Evolutionary conservation across 805 yeast species (phyloP).

Genomic region (Barnettozyma sucrosica): DNA sequence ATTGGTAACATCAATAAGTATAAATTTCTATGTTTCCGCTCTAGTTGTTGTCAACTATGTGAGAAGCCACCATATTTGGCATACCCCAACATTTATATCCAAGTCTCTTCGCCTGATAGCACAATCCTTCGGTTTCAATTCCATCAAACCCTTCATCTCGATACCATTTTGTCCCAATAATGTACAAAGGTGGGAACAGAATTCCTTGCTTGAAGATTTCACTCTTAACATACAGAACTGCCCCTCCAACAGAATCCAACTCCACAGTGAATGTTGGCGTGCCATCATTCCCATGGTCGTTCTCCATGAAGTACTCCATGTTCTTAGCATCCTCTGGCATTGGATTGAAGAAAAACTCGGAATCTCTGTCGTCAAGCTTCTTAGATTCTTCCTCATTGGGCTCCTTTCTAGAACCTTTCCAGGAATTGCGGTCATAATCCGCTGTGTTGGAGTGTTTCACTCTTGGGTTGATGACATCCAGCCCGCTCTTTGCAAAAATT

Average conservation of each 20-base stretch:
- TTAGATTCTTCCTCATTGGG: slow-evolving; percentile 23
- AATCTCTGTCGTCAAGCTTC: slow-evolving; percentile 16
- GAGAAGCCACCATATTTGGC: slow-evolving; percentile 42
- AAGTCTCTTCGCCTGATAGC: slow-evolving; percentile 39
- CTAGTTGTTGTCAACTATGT: slow-evolving; percentile 14
- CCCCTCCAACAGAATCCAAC: slow-evolving; percentile 49
- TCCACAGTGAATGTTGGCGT: slow-evolving; percentile 16
- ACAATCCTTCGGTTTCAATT: slow-evolving; percentile 48
- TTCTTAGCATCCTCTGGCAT: slow-evolving; percentile 19
- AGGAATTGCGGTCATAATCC: slow-evolving; percentile 33
- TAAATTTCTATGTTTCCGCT: too few relatives aligned
- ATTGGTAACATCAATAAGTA: too few relatives aligned
- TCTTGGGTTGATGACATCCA: slow-evolving; percentile 30
- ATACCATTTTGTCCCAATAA: slow-evolving; percentile 40
- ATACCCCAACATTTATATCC: slow-evolving; percentile 45
- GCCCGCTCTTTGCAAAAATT: slow-evolving; percentile 20
- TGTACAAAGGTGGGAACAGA: slow-evolving; percentile 39
- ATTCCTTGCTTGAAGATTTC: slow-evolving; percentile 41
- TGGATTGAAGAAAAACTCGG: slow-evolving; percentile 25
- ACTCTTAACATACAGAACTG: slow-evolving; percentile 39
- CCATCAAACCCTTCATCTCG: slow-evolving; percentile 47
- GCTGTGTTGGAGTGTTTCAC: slow-evolving; percentile 21
- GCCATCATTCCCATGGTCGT: slow-evolving; percentile 9
- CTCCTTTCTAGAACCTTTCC: slow-evolving; percentile 28
- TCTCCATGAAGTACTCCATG: slow-evolving; percentile 17